A percentile compares a stretch with the other conserved stretches of the same genome.
These are phyloP conservation scores for Fusarium sp. DNA, from an alignment of 2,329 filamentous ascomycete genomes.

Conservation along the genomic window DNA sequence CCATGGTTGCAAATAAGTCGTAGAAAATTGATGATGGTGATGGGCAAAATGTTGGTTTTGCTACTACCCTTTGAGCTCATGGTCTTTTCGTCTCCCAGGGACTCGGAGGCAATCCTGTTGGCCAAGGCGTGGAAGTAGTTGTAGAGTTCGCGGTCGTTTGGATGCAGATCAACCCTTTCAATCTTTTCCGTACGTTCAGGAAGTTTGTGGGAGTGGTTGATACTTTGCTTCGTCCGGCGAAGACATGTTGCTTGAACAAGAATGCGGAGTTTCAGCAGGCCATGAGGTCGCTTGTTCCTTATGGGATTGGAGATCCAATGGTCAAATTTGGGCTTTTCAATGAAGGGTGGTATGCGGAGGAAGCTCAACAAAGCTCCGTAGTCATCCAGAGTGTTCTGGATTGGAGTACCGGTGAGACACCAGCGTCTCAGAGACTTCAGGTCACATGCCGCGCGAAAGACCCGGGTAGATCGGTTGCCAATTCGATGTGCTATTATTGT, in stretches of 20 bases:
- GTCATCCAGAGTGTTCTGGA: slow-evolving; percentile 56
- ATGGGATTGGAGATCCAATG: slow-evolving; percentile 13
- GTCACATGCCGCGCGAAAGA: slow-evolving; percentile 44
- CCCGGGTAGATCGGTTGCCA: slow-evolving; percentile 47
- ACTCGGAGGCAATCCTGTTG: background rate
- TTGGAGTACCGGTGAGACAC: slow-evolving; percentile 57
- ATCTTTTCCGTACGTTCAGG: background rate
- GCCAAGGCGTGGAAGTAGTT: background rate
- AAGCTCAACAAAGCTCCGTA: slow-evolving; percentile 52
- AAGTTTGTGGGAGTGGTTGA: background rate
- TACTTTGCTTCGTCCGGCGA: background rate
- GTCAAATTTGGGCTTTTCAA: background rate
- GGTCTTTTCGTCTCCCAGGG: no score
- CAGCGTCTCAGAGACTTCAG: slow-evolving; percentile 46
- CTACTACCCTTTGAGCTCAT: background rate
- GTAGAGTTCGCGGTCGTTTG: background rate
- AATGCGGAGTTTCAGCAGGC: background rate
- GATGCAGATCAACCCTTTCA: background rate
- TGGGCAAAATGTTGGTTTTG: background rate
- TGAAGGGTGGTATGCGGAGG: slow-evolving; percentile 42
- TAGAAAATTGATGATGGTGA: background rate
- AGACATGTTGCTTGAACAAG: slow-evolving; percentile 8
- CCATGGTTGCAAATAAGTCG: slow-evolving; percentile 22
- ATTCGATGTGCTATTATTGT: slow-evolving; percentile 51
- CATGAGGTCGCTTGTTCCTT: background rate